These are phyloP conservation scores for Magnolia kwangsiensis DNA, from an alignment of 164 flowering plant genomes.

Conservation along the genomic window DNA sequence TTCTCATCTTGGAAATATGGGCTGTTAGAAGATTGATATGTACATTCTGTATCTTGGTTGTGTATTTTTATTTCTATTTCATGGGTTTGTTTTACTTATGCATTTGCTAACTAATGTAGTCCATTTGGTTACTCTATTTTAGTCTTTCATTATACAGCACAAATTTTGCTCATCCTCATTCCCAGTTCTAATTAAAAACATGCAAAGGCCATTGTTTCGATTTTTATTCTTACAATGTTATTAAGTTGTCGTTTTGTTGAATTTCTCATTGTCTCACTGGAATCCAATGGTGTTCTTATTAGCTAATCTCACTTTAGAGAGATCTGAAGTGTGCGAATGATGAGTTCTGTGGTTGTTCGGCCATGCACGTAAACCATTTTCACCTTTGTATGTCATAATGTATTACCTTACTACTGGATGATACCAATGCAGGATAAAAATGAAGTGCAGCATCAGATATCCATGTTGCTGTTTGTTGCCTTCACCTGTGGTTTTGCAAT, in stretches of 20 bases:
- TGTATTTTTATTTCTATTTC: too few relatives aligned
- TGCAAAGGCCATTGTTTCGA: too few relatives aligned
- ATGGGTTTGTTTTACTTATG: too few relatives aligned
- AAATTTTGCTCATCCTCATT: too few relatives aligned
- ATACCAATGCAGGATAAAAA: slow-evolving; percentile 60
- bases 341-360: neutral
- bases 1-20: too few relatives aligned
- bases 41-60: too few relatives aligned
- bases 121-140: too few relatives aligned
- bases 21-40: too few relatives aligned
- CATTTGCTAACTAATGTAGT: too few relatives aligned
- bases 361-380: neutral
- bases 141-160: too few relatives aligned
- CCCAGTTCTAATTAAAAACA: too few relatives aligned
- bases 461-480: slow-evolving; percentile 79
- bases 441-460: slow-evolving; percentile 84
- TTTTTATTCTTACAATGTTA: neutral
- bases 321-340: neutral
- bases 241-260: neutral
- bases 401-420: neutral
- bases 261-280: neutral
- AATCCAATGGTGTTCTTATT: neutral
- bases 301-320: neutral
- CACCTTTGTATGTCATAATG: neutral
- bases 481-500: slow-evolving; percentile 66